These are phyloP conservation scores for Thelephora aurantiotincta DNA, from an alignment of 768 basidiomycete species.

Conservation along the genomic window DNA sequence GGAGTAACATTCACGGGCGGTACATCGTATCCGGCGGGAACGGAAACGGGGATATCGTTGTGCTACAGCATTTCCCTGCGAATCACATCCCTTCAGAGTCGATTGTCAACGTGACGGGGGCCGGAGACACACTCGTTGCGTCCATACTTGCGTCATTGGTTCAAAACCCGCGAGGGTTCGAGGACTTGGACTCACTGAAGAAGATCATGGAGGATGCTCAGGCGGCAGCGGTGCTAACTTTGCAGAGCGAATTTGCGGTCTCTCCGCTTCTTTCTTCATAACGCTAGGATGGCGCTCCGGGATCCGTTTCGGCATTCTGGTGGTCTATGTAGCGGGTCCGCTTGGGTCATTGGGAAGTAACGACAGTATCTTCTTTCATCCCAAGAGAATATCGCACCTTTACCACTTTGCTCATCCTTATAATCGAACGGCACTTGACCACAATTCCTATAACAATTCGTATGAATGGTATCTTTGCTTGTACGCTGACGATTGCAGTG, in stretches of 20 bases:
- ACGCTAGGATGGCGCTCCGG: no score
- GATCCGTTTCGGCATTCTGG: no score
- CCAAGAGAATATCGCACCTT: no score
- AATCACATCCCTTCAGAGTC: constrained; percentile 19
- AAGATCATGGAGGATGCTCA: constrained; percentile 42
- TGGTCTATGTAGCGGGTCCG: no score
- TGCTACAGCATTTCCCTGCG: constrained; percentile 66
- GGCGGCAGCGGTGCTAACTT: constrained; percentile 43
- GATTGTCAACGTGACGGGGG: constrained; percentile 72
- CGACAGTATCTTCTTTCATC: no score
- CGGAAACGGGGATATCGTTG: constrained; percentile 30
- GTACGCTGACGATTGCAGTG: no score
- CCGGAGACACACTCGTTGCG: constrained; percentile 85
- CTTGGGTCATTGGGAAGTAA: no score
- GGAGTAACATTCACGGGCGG: constrained; percentile 31
- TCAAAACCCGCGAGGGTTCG: constrained; percentile 27
- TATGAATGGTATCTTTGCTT: no score
- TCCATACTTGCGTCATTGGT: constrained; percentile 56
- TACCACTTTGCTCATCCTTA: no score
- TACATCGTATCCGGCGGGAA: constrained; percentile 37
- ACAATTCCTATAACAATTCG: no score
- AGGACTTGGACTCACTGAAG: constrained; percentile 29
- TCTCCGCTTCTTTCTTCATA: constrained; percentile 39
- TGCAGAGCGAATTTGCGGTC: constrained; percentile 45
- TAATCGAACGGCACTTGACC: no score